Evolutionary conservation across 495 filamentous ascomycete species (phyloP).

Genomic region (Penicillium riverlandense): DNA sequence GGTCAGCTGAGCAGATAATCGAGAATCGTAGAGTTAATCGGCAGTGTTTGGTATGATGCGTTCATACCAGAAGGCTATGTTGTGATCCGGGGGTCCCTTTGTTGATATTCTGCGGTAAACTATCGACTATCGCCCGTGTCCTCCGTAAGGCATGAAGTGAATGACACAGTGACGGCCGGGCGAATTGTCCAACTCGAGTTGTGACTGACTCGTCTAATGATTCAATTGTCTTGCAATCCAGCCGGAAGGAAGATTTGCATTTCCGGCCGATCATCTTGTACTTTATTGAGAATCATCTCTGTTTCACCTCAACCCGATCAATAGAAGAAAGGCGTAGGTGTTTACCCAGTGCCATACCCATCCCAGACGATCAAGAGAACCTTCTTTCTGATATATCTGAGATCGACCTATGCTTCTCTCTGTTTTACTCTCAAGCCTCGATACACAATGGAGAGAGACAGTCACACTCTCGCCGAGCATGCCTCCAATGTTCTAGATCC

Average conservation of each 20-base stretch:
- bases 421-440: too few species aligned
- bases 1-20: constrained; percentile 15
- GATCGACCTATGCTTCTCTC: too few species aligned
- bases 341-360: too few species aligned
- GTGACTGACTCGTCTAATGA: too few species aligned
- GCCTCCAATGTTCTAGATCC: too few species aligned
- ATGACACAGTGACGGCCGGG: too few species aligned
- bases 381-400: too few species aligned
- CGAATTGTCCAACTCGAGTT: too few species aligned
- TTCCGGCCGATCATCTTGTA: constrained; percentile 9
- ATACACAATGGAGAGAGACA: too few species aligned
- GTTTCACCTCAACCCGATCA: not conserved
- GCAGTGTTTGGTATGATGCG: not conserved
- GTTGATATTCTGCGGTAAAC: not conserved
- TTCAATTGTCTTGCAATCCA: constrained; percentile 1
- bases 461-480: too few species aligned
- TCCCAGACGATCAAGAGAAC: too few species aligned
- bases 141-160: not conserved
- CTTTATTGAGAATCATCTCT: not conserved
- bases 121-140: not conserved
- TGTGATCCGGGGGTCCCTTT: not conserved
- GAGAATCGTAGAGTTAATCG: constrained; percentile 7
- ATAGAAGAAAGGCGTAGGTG: too few species aligned
- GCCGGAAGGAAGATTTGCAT: constrained; percentile 18
- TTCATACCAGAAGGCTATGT: constrained; percentile 1